These are phyloP conservation scores for Elasticomyces elasticus DNA, from an alignment of 495 filamentous ascomycete species.

Conservation along the genomic window DNA sequence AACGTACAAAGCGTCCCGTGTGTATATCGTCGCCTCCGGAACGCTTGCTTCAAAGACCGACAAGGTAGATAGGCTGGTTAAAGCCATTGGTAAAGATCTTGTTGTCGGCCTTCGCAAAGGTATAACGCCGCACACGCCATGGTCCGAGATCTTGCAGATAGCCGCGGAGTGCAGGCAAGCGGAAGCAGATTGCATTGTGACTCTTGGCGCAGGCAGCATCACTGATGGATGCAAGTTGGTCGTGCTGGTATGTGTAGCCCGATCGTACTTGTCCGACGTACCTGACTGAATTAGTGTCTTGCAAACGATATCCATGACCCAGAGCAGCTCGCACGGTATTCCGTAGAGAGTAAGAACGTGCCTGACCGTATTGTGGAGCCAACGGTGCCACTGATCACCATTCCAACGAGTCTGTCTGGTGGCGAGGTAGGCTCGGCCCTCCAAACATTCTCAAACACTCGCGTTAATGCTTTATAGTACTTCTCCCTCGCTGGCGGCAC, in stretches of 20 bases:
- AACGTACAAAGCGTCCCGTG: slow-evolving; percentile 43
- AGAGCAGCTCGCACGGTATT: slow-evolving; percentile 9
- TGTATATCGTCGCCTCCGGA: slow-evolving; percentile 53
- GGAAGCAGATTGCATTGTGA: slow-evolving; percentile 48
- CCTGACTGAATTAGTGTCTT: slow-evolving; percentile 25
- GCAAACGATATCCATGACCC: slow-evolving; percentile 9
- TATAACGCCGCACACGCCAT: slow-evolving; percentile 51
- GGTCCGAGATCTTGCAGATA: slow-evolving; percentile 50
- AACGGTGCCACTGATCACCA: slow-evolving; percentile 45
- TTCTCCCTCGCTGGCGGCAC: slow-evolving; percentile 49
- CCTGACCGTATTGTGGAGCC: slow-evolving; percentile 27
- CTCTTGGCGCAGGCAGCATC: slow-evolving; percentile 51
- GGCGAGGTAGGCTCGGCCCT: slow-evolving; percentile 36
- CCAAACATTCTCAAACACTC: background rate
- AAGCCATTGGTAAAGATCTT: slow-evolving; percentile 36
- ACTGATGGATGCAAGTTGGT: slow-evolving; percentile 54
- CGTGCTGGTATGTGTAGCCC: slow-evolving; percentile 34
- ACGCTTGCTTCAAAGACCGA: slow-evolving; percentile 48
- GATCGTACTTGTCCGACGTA: background rate
- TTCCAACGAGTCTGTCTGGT: slow-evolving; percentile 54
- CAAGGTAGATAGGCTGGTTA: slow-evolving; percentile 36
- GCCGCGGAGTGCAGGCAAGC: slow-evolving; percentile 38
- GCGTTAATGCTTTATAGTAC: slow-evolving; percentile 34
- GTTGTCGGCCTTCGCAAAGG: slow-evolving; percentile 44
- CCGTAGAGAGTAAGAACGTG: slow-evolving; percentile 2